Conservation (phyloP, 441 rosid species). For the Pelargonium myrrhifolium region DNA sequence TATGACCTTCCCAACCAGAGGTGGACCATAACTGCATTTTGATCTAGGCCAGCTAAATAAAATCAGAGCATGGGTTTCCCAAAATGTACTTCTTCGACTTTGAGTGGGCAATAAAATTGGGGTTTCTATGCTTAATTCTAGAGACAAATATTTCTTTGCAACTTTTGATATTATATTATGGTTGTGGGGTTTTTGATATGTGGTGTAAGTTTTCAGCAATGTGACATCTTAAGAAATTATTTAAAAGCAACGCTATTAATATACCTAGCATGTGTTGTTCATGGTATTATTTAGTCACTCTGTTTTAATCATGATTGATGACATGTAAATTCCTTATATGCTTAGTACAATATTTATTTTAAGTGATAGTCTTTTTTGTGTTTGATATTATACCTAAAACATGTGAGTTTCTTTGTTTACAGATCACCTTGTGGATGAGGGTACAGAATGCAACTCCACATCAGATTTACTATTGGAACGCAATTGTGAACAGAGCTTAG, state of each 20-base stretch:
- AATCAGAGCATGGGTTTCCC: background rate
- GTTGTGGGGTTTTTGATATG: background rate
- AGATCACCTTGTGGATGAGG: conserved; percentile 98
- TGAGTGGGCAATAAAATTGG: background rate
- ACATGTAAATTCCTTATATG: background rate
- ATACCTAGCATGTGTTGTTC: background rate
- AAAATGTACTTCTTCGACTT: background rate
- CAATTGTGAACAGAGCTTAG: conserved; percentile 89
- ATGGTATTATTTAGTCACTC: too few species aligned
- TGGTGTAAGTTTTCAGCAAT: background rate
- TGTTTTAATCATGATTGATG: too few species aligned
- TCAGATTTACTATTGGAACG: conserved; percentile 92
- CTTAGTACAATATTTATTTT: background rate
- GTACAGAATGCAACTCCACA: conserved; percentile 88
- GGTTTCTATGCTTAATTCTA: background rate
- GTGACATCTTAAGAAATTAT: background rate
- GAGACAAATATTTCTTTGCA: background rate
- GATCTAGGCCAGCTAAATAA: background rate
- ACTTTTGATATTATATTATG: background rate
- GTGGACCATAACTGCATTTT: background rate
- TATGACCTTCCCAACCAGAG: background rate
- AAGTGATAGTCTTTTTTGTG: background rate
- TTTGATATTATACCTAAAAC: conserved; percentile 13
- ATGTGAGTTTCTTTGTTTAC: conserved; percentile 26
- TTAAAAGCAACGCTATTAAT: background rate